Percentiles rank a stretch among this genome's conserved stretches.
phyloP scores from a whole-genome alignment of 352 stramenopile species.

The Pythium chondricola region DNA sequence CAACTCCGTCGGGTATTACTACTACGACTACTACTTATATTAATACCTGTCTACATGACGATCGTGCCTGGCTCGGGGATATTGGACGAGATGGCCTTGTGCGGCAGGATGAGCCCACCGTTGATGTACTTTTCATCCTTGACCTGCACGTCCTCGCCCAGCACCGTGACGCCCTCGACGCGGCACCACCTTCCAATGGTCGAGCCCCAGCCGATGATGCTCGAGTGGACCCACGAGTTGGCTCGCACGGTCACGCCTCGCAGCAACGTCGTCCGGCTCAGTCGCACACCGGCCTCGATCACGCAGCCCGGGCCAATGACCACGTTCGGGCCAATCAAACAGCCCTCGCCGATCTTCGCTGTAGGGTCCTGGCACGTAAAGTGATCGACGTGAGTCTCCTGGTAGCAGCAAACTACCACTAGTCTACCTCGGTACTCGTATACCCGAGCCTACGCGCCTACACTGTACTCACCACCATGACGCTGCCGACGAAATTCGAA shows the following conservation, averaged over 20 bases:
- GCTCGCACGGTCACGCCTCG: slow-evolving; percentile 65
- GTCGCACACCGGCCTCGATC: slow-evolving; percentile 81
- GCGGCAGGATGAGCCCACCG: slow-evolving; percentile 78
- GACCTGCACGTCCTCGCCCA: slow-evolving; percentile 84
- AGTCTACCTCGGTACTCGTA: too few relatives aligned
- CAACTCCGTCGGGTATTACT: too few relatives aligned
- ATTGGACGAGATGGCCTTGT: slow-evolving; percentile 84
- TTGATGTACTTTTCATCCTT: slow-evolving; percentile 89
- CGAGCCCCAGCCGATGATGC: slow-evolving; percentile 87
- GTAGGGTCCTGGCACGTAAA: slow-evolving; percentile 41
- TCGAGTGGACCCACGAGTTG: slow-evolving; percentile 84
- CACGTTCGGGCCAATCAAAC: slow-evolving; percentile 82
- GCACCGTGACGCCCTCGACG: slow-evolving; percentile 77
- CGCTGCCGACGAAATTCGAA: slow-evolving; percentile 76
- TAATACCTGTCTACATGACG: slow-evolving; percentile 76
- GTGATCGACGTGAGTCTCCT: too few relatives aligned
- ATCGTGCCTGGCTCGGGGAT: slow-evolving; percentile 84
- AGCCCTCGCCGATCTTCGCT: slow-evolving; percentile 67
- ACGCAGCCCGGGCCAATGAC: slow-evolving; percentile 76
- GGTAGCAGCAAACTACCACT: too few relatives aligned
- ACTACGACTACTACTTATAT: too few relatives aligned
- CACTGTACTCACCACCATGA: slow-evolving; percentile 68
- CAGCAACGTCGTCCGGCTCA: slow-evolving; percentile 78
- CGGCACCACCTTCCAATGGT: slow-evolving; percentile 84
- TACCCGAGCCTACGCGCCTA: too few relatives aligned